Base-by-base conservation (phyloP, 2,329 filamentous ascomycete genomes). In the Arthrinium puccinioides region DNA sequence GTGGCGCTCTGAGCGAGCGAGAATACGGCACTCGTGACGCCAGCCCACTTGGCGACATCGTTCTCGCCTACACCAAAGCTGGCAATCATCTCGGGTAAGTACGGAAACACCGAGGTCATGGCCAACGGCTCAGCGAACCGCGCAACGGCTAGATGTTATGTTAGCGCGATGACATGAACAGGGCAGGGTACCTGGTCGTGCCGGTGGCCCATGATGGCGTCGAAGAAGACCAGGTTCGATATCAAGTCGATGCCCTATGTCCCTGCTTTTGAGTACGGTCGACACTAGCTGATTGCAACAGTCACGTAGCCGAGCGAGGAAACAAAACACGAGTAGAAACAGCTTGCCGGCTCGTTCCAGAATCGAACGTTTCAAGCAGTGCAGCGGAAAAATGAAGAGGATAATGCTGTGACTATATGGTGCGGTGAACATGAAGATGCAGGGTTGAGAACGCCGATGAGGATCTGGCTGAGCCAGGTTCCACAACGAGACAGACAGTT, bases 31-130 rank as follows among this genome's bases (percentile, higher is more conserved):
- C 81, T 81, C 5, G 80, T 83, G 39, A 87, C 64, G 36, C 84
- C 84, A n/a, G 82, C 84, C 82, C 84, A 90, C 65, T 80, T 83
- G 28, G 85, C 84, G 18, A 94, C 75, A 30, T 87, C 70, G 48
- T 83, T 75, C 46, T 79, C 72, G 7, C 75, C 69, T 13, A 94
- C 69, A 9, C 83, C 79, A 45, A 94, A 87, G 55, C 79, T 82
- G 49, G 81, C 74, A 39, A 94, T 84, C 84, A 94, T 92, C 60
- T 89, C 84, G 9, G 84, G 84, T 45, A 82, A 69, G 48, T 70
- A 74, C 55, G 82, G 83, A 43, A 81, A 81, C 45, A 86, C 77
- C 18, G 81, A 85, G 11, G 83, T 87, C 49, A 84, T 67, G 7
- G 83, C 74, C 43, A 83, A 63, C 8, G 85, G 85, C 56, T 90